A percentile compares a stretch with the other conserved stretches of the same genome.
Evolutionary conservation across 768 basidiomycete species (phyloP).

Genomic region (Pulveroboletus sp.): DNA sequence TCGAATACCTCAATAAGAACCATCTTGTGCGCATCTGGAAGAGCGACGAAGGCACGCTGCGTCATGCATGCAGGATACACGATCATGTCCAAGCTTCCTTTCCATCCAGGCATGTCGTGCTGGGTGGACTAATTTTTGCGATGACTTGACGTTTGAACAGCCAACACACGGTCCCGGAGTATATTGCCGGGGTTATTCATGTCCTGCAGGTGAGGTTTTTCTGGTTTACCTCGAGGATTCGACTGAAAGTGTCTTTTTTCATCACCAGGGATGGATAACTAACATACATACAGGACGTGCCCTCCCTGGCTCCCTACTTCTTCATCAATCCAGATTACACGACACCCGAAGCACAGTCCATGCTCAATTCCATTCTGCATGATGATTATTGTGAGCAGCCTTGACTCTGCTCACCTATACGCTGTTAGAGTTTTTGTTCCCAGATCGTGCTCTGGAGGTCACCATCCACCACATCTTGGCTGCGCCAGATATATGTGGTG

Average conservation of each 20-base stretch:
- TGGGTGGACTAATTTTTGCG: background rate
- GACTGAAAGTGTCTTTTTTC: background rate
- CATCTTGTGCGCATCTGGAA: conserved; percentile 64
- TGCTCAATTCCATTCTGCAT: conserved; percentile 43
- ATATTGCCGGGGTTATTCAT: conserved; percentile 64
- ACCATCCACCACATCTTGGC: conserved; percentile 4
- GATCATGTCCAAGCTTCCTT: conserved; percentile 53
- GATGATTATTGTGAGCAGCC: conserved; percentile 44
- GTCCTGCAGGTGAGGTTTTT: conserved; percentile 50
- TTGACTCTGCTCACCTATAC: background rate
- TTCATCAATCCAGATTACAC: conserved; percentile 68
- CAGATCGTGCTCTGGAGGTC: conserved; percentile 10
- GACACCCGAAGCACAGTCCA: conserved; percentile 51
- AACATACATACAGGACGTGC: conserved; percentile 74
- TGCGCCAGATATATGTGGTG: background rate
- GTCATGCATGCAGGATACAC: conserved; percentile 54
- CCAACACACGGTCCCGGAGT: conserved; percentile 49
- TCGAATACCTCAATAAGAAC: conserved; percentile 87
- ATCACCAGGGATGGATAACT: conserved; percentile 58
- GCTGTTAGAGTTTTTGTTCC: no score
- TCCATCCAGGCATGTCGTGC: conserved; percentile 48
- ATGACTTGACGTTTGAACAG: conserved; percentile 25
- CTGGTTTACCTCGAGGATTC: background rate
- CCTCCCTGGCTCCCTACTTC: conserved; percentile 68
- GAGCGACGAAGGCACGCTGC: conserved; percentile 46